Percentiles rank a stretch among this genome's conserved stretches.
phyloP scores from a whole-genome alignment of 1,139 yeast species.

The Casaregolazyma suthepensis region DNA sequence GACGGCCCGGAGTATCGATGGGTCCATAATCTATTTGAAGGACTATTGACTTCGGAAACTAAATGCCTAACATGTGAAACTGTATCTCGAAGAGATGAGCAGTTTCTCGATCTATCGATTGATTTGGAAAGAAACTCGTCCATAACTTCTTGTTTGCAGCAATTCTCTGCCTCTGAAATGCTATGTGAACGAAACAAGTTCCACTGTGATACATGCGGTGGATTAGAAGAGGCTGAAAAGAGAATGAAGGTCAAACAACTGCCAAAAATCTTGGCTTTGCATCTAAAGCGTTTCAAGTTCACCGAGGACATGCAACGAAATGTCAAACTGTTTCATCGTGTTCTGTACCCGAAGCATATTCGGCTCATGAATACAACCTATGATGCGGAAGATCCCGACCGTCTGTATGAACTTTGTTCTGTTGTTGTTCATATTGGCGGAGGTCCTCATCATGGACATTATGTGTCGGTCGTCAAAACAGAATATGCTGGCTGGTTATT shows the following conservation, averaged over 20 bases:
- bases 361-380: slow-evolving; percentile 72
- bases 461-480: slow-evolving; percentile 79
- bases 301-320: slow-evolving; percentile 76
- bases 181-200: slow-evolving; percentile 84
- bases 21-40: slow-evolving; percentile 76
- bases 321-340: slow-evolving; percentile 81
- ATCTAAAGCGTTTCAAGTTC: slow-evolving; percentile 85
- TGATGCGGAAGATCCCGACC: slow-evolving; percentile 43
- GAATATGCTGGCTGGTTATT: slow-evolving; percentile 79
- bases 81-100: slow-evolving; percentile 77
- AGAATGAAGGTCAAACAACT: slow-evolving; percentile 74
- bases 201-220: slow-evolving; percentile 84
- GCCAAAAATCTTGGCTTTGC: slow-evolving; percentile 76
- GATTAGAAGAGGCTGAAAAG: slow-evolving; percentile 91
- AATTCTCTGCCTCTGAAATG: slow-evolving; percentile 81
- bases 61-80: slow-evolving; percentile 88
- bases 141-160: slow-evolving; percentile 66
- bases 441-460: slow-evolving; percentile 97
- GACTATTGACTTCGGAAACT: slow-evolving; percentile 78
- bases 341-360: slow-evolving; percentile 70
- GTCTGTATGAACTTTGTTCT: slow-evolving; percentile 73
- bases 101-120: slow-evolving; percentile 77
- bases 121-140: slow-evolving; percentile 76
- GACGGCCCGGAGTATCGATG: slow-evolving; percentile 35
- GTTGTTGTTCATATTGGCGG: slow-evolving; percentile 94